A percentile compares a stretch with the other conserved stretches of the same genome.
Evolutionary conservation across 176 grass and related monocot species (phyloP).

Genomic region (Rhynchospora breviuscula): DNA sequence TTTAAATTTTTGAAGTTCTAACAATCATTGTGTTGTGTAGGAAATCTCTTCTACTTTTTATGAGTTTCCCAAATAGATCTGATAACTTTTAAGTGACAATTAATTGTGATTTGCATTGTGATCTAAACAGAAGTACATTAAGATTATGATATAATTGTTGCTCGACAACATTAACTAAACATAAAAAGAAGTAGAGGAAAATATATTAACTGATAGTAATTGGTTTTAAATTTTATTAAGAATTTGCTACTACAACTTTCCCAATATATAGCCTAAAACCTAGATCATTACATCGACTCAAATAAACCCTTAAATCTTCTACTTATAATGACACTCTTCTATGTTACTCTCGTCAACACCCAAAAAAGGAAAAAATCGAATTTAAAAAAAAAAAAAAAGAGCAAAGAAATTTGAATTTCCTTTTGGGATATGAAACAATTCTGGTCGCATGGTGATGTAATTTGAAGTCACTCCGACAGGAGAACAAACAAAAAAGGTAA

Average conservation of each 20-base stretch:
- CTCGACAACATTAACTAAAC: too few relatives aligned
- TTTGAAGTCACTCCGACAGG: not conserved
- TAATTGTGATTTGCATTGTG: not conserved
- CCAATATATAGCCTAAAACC: too few relatives aligned
- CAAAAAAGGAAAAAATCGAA: not conserved
- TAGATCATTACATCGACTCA: too few relatives aligned
- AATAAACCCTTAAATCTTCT: too few relatives aligned
- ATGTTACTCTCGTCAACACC: not conserved
- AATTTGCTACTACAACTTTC: too few relatives aligned
- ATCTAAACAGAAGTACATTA: not conserved
- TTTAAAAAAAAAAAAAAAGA: too few relatives aligned
- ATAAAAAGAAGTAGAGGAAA: too few relatives aligned
- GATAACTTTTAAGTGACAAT: not conserved
- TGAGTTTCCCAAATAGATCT: not conserved
- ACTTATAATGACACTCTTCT: not conserved
- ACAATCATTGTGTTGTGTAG: not conserved
- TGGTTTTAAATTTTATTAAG: too few relatives aligned
- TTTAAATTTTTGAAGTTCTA: too few relatives aligned
- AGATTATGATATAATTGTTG: too few relatives aligned
- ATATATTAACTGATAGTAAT: too few relatives aligned
- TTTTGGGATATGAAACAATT: not conserved
- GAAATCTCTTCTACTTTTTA: not conserved
- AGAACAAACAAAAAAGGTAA: not conserved
- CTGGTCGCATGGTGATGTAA: not conserved
- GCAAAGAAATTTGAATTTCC: not conserved